Base-by-base conservation (phyloP, 768 basidiomycete genomes). In the Amanita brunnescens region DNA sequence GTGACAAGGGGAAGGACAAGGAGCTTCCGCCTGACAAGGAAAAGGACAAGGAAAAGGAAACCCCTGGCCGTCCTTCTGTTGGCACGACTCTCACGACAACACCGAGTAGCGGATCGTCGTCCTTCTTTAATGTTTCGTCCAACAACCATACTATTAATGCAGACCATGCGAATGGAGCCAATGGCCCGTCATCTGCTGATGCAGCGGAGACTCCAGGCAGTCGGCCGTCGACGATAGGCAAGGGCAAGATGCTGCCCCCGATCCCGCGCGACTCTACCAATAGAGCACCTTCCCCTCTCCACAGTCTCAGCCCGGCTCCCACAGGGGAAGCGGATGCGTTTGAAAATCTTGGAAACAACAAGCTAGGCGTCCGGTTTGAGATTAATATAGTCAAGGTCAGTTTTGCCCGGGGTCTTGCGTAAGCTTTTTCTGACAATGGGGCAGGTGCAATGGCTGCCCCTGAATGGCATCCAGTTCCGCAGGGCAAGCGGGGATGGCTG, bases 391-490 rank as follows among this genome's bases (percentile, higher is more conserved):
- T 99, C 64, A 97, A 97, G 80, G 93, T 94, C 57, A 14, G 83
- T 45, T 47, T 10, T 20, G 20, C 32, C 43, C 34, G 54, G 6
- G n/a, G n/a, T n/a, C n/a, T 39, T n/a, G 18, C 47, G 16, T 24
- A 23, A 24, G 26, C 51, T 33, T 50, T 9, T 26, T 30, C 29
- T 18, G n/a, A 16, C n/a, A 10, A 9, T 40, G 38, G 14, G 16
- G 51, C 59, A 94, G 93, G 90, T 96, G 2, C 92, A 92, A 40
- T 91, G 85, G 83, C 70, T 97, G 44, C 91, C 92, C 2, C 68
- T 98, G 16, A 89, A 97, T 66, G 94, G 95, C 2, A 87, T 98
- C 40, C 95, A 98, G 62, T 98, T 97, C 71, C 82, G 95, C 43
- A 77, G 95, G 54, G 79, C 84, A 1, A 80, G 87, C 23, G 94